Percentiles rank a stretch among this genome's conserved stretches.
phyloP scores from a whole-genome alignment of 345 rosid genomes.

The Arabidopsis arenosa region DNA sequence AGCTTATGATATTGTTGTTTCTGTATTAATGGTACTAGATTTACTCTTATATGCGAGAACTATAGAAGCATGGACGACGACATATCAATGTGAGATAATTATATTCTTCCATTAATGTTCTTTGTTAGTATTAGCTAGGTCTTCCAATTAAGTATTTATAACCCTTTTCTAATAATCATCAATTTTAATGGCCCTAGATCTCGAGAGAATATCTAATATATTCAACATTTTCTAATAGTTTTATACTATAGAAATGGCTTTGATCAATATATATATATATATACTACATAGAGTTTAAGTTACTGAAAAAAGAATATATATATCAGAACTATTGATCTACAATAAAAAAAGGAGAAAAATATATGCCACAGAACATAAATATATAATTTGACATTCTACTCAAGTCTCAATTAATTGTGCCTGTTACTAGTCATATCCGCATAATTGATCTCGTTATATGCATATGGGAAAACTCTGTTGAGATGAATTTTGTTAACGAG shows the following conservation, averaged over 20 bases:
- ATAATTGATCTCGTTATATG: not conserved
- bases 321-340: not conserved
- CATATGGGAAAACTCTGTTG: not conserved
- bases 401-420: not conserved
- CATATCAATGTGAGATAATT: constrained; percentile 1
- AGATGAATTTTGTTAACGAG: not conserved
- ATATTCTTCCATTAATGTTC: not conserved
- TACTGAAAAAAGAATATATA: not conserved
- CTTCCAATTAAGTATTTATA: constrained; percentile 3
- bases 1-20: constrained; percentile 3
- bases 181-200: constrained; percentile 1
- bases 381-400: not conserved
- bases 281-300: not conserved
- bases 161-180: not conserved
- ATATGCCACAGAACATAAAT: not conserved
- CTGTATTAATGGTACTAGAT: constrained; percentile 14
- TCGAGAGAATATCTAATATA: not conserved
- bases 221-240: not conserved
- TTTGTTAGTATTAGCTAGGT: constrained; percentile 20
- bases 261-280: not conserved
- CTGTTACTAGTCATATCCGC: not conserved
- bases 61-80: not conserved
- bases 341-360: not conserved
- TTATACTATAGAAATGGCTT: not conserved
- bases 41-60: constrained; percentile 9